Evolutionary conservation across 768 basidiomycete genomes (phyloP).

Genomic region (Pleurotus platypus): DNA sequence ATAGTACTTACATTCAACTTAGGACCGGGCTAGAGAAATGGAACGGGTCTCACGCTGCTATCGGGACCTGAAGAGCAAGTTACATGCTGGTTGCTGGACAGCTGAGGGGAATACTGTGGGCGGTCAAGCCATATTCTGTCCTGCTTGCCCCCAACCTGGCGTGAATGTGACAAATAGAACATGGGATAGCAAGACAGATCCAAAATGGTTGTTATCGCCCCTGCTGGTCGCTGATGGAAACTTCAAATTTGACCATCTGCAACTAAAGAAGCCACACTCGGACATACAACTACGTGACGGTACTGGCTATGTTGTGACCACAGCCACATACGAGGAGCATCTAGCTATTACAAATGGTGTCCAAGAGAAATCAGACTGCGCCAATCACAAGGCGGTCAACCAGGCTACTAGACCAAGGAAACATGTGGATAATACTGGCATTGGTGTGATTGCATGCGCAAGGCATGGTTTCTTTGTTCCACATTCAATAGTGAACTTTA

Average conservation of each 20-base stretch:
- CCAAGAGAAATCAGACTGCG: not conserved
- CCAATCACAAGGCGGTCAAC: conserved; percentile 14
- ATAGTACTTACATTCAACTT: not conserved
- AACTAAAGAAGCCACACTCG: not conserved
- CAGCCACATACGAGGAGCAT: not conserved
- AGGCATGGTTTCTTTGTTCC: conserved; percentile 27
- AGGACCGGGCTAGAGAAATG: not conserved
- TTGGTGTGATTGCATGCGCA: conserved; percentile 26
- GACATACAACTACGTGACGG: not conserved
- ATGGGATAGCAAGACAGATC: not conserved
- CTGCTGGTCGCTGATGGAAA: conserved; percentile 10
- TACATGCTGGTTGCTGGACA: not conserved
- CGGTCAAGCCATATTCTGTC: conserved; percentile 8
- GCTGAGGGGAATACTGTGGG: not conserved
- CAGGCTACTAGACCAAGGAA: conserved; percentile 9
- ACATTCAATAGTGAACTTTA: conserved; percentile 25
- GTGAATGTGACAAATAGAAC: conserved; percentile 1
- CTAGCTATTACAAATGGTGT: not conserved
- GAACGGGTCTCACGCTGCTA: not conserved
- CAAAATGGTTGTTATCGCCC: not conserved
- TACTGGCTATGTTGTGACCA: not conserved
- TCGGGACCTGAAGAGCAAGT: conserved; percentile 5
- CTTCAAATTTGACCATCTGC: conserved; percentile 12
- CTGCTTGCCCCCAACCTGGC: conserved; percentile 14
- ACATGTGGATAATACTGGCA: conserved; percentile 21